Evolutionary conservation across 805 yeast species (phyloP).

Genomic region (Gaillardinia entomophila): DNA sequence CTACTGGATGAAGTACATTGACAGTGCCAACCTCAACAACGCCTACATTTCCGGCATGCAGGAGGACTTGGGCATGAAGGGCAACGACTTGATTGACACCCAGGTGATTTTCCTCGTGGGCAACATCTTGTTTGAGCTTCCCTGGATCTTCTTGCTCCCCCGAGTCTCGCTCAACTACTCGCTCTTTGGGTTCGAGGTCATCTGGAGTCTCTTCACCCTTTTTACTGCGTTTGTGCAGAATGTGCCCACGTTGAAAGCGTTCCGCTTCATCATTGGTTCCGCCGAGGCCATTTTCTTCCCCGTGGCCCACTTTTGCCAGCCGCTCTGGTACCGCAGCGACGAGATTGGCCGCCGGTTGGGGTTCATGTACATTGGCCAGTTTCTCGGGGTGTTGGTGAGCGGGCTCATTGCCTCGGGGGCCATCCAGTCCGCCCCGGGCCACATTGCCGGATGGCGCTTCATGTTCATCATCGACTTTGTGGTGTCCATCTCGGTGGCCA

Average conservation of each 20-base stretch:
- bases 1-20: slow-evolving; percentile 19
- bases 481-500: not conserved
- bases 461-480: not conserved
- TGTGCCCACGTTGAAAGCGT: slow-evolving; percentile 7
- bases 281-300: slow-evolving; percentile 10
- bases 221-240: slow-evolving; percentile 6
- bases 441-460: not conserved
- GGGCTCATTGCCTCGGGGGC: not conserved
- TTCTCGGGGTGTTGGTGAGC: slow-evolving; percentile 8
- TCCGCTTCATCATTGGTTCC: slow-evolving; percentile 9
- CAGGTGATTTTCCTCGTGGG: slow-evolving; percentile 19
- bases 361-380: too few species aligned
- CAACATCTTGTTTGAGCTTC: slow-evolving; percentile 18
- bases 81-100: slow-evolving; percentile 22
- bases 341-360: slow-evolving; percentile 10
- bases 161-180: slow-evolving; percentile 9
- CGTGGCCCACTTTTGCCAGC: slow-evolving; percentile 10
- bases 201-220: slow-evolving; percentile 9
- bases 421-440: not conserved
- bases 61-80: slow-evolving; percentile 19
- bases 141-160: slow-evolving; percentile 18
- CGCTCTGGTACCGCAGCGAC: slow-evolving; percentile 6
- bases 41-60: slow-evolving; percentile 21
- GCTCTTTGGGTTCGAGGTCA: not conserved
- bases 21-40: slow-evolving; percentile 16